These are phyloP conservation scores for Graphilbum ipis-grandicollis DNA, from an alignment of 2,329 filamentous ascomycete species.

Conservation along the genomic window DNA sequence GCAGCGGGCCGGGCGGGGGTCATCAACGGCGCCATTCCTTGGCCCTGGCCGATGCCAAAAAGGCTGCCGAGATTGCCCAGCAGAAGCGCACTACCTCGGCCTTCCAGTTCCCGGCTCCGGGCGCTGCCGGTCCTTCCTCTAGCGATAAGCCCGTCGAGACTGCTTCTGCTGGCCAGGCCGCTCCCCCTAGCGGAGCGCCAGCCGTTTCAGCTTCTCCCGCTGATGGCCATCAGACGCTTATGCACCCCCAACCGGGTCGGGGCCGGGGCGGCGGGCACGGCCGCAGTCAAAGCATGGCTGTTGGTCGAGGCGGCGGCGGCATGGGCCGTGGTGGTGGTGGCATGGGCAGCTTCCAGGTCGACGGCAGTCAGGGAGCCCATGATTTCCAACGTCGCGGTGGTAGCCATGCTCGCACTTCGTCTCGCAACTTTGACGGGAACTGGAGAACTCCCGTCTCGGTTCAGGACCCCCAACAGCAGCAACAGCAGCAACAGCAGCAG, in stretches of 20 bases:
- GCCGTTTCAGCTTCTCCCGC: neutral
- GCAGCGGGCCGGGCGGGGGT: conserved; percentile 53
- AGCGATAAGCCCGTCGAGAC: conserved; percentile 40
- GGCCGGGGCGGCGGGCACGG: conserved; percentile 44
- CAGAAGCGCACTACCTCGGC: conserved; percentile 88
- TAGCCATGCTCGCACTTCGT: conserved; percentile 66
- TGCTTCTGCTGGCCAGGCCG: conserved; percentile 16
- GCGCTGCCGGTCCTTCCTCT: conserved; percentile 39
- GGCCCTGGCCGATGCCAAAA: conserved; percentile 88
- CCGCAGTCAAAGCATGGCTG: conserved; percentile 84
- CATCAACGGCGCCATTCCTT: conserved; percentile 91
- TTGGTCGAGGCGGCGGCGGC: conserved; percentile 47
- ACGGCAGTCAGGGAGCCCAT: conserved; percentile 23
- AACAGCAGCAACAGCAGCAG: conserved; percentile 27
- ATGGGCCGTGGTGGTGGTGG: conserved; percentile 54
- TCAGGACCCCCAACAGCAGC: conserved; percentile 31
- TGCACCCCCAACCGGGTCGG: conserved; percentile 19
- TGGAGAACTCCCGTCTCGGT: conserved; percentile 68
- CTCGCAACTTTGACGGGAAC: conserved; percentile 93
- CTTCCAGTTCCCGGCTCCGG: conserved; percentile 83
- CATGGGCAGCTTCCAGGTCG: conserved; percentile 29
- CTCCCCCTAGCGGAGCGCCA: conserved; percentile 10
- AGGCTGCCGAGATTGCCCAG: conserved; percentile 89
- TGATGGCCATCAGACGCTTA: neutral
- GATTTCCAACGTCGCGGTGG: conserved; percentile 66